Evolutionary conservation across 306 rosid genomes (phyloP).

Genomic region (Gastrolobium bilobum): DNA sequence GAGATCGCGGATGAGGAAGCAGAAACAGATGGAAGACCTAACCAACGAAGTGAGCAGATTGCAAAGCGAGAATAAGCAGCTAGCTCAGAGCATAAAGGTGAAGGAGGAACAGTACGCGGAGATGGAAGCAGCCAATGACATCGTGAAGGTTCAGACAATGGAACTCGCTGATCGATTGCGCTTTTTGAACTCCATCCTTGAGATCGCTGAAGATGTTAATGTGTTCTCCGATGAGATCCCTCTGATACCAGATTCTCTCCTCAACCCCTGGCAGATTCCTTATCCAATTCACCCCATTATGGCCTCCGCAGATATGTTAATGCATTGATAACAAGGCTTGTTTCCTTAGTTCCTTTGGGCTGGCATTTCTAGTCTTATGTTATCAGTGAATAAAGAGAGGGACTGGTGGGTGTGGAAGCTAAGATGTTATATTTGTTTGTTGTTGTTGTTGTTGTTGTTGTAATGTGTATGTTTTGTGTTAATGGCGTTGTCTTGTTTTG

Average conservation of each 20-base stretch:
- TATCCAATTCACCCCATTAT: conserved; percentile 56
- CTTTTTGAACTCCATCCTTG: conserved; percentile 73
- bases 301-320: conserved; percentile 64
- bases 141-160: conserved; percentile 71
- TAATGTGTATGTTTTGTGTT: too few relatives aligned
- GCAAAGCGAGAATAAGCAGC: conserved; percentile 51
- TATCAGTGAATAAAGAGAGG: background rate
- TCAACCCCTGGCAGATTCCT: conserved; percentile 77
- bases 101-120: conserved; percentile 64
- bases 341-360: background rate
- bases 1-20: conserved; percentile 91
- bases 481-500: too few relatives aligned
- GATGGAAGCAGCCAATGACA: conserved; percentile 67
- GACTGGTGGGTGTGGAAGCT: background rate
- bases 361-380: background rate
- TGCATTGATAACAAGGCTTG: conserved; percentile 49
- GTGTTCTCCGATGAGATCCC: conserved; percentile 70
- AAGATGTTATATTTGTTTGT: too few relatives aligned
- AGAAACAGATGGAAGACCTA: conserved; percentile 83
- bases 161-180: conserved; percentile 73
- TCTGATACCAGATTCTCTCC: conserved; percentile 69
- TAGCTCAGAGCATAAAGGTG: conserved; percentile 56
- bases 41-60: conserved; percentile 61
- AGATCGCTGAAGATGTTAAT: conserved; percentile 68
- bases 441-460: too few relatives aligned